Base-by-base conservation (phyloP, 257 asterid species). In the Striga asiatica region DNA sequence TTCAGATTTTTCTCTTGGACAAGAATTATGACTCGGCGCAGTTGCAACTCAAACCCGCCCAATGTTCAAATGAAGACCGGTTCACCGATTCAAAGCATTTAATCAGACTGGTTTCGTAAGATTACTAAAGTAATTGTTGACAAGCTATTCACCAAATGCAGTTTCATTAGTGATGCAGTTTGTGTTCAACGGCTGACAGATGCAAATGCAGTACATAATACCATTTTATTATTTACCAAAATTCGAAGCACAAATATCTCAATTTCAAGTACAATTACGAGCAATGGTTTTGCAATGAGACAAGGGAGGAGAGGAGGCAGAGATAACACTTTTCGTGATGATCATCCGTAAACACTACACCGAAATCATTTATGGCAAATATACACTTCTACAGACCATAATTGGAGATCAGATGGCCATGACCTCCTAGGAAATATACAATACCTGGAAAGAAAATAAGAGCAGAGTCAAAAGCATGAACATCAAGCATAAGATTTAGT, bases 331-430 rank as follows among this genome's bases (percentile, higher is more conserved):
- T 66, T 22, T 12, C 21, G 19, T 46, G 14, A 24, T 43, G 17
- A 19, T 66, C 60, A 37, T 49, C 58, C 49, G 58, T 61, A 43
- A 61, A 56, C 46, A 58, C 39, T n/a, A n/a, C n/a, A n/a, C n/a
- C n/a, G n/a, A n/a, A n/a, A n/a, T 48, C 57, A 28, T 65, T 54
- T 54, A 43, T 29, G 54, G 62, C 64, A 31, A 67, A 58, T 71
- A 59, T 64, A 69, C 74, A 69, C 67, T 76, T 72, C 64, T 48
- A 57, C 42, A 48, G 42, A 61, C 67, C 67, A 29, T 41, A 41
- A 50, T n/a, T 31, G 37, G 69, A 37, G 55, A 66, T 62, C 53
- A 28, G 52, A 65, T 37, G 27, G 50, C 54, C 23, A 31, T 5
- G 19, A 25, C 64, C 57, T 50, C 69, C 71, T 49, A 27, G 43